A percentile compares a stretch with the other conserved stretches of the same genome.
Evolutionary conservation across 345 rosid species (phyloP).

Genomic region (Populus simonii): DNA sequence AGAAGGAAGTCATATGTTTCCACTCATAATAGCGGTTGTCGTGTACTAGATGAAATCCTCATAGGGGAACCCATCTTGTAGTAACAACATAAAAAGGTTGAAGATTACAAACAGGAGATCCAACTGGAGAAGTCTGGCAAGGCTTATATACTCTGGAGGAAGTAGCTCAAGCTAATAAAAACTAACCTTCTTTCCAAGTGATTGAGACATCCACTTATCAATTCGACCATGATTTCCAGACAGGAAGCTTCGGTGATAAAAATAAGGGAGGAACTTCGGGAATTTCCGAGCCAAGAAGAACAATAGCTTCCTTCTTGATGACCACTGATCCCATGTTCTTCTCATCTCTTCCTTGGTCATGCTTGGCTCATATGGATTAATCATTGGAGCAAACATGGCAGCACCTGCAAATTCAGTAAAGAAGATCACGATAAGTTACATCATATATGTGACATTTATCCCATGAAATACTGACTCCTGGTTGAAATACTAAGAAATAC

Average conservation of each 20-base stretch:
- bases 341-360: slow-evolving; percentile 72
- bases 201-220: slow-evolving; percentile 67
- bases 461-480: too few species aligned
- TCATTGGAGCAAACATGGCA: slow-evolving; percentile 66
- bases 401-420: slow-evolving; percentile 54
- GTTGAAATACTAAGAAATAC: too few species aligned
- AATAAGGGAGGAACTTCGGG: slow-evolving; percentile 59
- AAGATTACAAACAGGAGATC: too few species aligned
- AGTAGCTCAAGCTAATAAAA: neutral
- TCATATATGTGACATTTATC: too few species aligned
- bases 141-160: too few species aligned
- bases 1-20: too few species aligned
- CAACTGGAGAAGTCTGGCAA: too few species aligned
- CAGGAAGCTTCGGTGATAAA: slow-evolving; percentile 64
- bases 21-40: too few species aligned
- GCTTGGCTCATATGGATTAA: slow-evolving; percentile 78
- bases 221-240: slow-evolving; percentile 71
- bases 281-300: slow-evolving; percentile 66
- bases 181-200: slow-evolving; percentile 68
- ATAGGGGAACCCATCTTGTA: too few species aligned
- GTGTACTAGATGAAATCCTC: neutral
- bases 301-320: slow-evolving; percentile 51
- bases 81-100: too few species aligned
- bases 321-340: slow-evolving; percentile 70
- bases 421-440: too few species aligned